Conservation (phyloP, 306 rosid species). For the Casuarina glauca region DNA sequence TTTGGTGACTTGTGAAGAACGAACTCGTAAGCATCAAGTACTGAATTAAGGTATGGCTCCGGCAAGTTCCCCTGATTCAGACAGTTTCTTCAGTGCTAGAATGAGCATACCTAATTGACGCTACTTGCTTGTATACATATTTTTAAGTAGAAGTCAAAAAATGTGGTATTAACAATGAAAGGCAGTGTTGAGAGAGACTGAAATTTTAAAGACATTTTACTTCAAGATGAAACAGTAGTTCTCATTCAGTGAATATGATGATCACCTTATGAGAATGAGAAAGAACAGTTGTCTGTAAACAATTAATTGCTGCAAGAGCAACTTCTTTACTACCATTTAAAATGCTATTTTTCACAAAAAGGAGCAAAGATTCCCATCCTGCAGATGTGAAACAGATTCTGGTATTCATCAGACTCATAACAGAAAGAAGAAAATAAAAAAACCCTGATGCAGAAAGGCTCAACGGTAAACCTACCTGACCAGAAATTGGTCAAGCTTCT, state of each 20-base stretch:
- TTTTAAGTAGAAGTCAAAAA: constrained; percentile 18
- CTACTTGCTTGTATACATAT: constrained; percentile 22
- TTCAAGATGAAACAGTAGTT: constrained; percentile 28
- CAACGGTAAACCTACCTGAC: constrained; percentile 66
- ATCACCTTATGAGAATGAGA: constrained; percentile 88
- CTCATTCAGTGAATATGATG: constrained; percentile 12
- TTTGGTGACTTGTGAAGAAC: constrained; percentile 69
- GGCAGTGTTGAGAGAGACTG: constrained; percentile 10
- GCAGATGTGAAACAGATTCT: constrained; percentile 32
- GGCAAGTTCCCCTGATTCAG: constrained; percentile 83
- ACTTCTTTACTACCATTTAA: constrained; percentile 90
- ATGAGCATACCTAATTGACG: constrained; percentile 26
- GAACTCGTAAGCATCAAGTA: constrained; percentile 74
- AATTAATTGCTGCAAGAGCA: constrained; percentile 89
- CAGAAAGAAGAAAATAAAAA: constrained; percentile 19
- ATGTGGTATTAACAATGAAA: not conserved
- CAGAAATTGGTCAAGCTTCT: constrained; percentile 73
- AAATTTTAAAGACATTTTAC: constrained; percentile 9
- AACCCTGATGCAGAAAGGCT: constrained; percentile 28
- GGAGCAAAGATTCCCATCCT: constrained; percentile 96
- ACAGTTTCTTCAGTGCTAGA: constrained; percentile 37
- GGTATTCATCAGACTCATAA: constrained; percentile 21
- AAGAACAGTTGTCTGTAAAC: constrained; percentile 82
- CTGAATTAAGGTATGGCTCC: constrained; percentile 73
- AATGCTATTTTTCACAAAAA: constrained; percentile 78